These are phyloP conservation scores for Pulveroboletus ravenelii DNA, from an alignment of 768 basidiomycete genomes.

Conservation along the genomic window DNA sequence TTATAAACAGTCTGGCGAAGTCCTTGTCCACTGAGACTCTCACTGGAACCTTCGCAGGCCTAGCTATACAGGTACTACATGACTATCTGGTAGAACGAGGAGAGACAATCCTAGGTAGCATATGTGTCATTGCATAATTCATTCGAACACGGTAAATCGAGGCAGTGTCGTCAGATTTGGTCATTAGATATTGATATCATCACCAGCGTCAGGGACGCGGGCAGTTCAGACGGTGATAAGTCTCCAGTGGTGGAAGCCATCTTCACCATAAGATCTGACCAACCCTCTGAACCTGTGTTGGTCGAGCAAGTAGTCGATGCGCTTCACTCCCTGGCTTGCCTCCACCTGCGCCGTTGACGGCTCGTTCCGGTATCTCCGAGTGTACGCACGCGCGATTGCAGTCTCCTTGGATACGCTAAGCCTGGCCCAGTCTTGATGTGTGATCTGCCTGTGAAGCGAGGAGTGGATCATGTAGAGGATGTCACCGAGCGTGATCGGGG, in stretches of 20 bases:
- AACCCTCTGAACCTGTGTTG: conserved; percentile 36
- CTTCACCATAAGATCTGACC: conserved; percentile 26
- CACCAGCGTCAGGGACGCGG: neutral
- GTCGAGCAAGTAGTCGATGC: conserved; percentile 36
- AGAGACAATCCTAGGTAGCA: neutral
- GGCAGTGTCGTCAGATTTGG: neutral
- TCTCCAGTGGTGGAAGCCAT: conserved; percentile 29
- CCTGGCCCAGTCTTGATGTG: conserved; percentile 33
- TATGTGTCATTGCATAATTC: conserved; percentile 1
- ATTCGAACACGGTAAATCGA: neutral
- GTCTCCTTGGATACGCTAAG: conserved; percentile 26
- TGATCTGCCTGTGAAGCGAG: conserved; percentile 40
- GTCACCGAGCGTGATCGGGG: conserved; percentile 55
- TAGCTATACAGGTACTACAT: neutral
- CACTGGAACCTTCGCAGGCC: no score
- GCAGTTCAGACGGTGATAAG: conserved; percentile 19
- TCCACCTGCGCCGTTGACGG: conserved; percentile 30
- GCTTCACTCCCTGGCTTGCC: conserved; percentile 36
- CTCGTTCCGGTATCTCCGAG: conserved; percentile 30
- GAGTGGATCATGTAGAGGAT: conserved; percentile 49
- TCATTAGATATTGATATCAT: neutral
- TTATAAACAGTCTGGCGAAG: no score
- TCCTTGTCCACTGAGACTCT: no score
- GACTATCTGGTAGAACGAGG: neutral
- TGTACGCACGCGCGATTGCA: conserved; percentile 34